Evolutionary conservation across 352 stramenopile genomes (phyloP).

Genomic region (Pythium phragmiticola): DNA sequence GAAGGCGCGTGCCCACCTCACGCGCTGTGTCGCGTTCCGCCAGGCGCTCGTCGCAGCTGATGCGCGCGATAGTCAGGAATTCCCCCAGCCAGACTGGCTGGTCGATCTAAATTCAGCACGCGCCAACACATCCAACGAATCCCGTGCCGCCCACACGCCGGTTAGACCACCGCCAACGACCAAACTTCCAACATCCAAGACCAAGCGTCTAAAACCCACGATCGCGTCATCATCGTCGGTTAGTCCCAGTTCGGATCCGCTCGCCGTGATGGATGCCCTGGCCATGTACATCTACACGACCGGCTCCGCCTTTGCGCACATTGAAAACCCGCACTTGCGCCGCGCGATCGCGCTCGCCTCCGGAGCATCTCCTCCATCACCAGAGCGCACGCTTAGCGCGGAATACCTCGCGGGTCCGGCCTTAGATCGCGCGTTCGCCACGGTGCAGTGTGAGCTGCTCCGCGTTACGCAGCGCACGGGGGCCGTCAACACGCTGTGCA

Average conservation of each 20-base stretch:
- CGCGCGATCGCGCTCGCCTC: constrained; percentile 14
- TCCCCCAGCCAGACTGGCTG: constrained; percentile 17
- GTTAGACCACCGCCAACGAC: neutral
- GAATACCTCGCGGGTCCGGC: constrained; percentile 20
- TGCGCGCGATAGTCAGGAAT: neutral
- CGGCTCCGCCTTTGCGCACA: constrained; percentile 10
- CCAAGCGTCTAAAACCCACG: constrained; percentile 4
- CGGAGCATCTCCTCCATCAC: neutral
- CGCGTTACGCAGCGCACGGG: constrained; percentile 10
- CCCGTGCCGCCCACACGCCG: neutral
- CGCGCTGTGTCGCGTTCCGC: constrained; percentile 27
- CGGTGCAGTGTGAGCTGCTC: constrained; percentile 23
- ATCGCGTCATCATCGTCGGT: neutral
- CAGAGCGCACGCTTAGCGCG: neutral
- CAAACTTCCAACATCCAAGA: neutral
- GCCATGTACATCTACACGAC: constrained; percentile 35
- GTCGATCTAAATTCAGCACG: no score
- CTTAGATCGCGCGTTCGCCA: constrained; percentile 25
- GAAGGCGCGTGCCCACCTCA: constrained; percentile 34
- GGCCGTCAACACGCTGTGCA: constrained; percentile 8
- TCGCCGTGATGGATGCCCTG: constrained; percentile 13
- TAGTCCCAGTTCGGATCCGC: neutral
- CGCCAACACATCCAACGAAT: neutral
- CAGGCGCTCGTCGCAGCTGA: neutral
- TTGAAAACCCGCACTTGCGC: constrained; percentile 22